Evolutionary conservation across 768 basidiomycete genomes (phyloP), one percentile per base, ranked within the genome.

Genomic region (Leccinum uliginosum): DNA sequence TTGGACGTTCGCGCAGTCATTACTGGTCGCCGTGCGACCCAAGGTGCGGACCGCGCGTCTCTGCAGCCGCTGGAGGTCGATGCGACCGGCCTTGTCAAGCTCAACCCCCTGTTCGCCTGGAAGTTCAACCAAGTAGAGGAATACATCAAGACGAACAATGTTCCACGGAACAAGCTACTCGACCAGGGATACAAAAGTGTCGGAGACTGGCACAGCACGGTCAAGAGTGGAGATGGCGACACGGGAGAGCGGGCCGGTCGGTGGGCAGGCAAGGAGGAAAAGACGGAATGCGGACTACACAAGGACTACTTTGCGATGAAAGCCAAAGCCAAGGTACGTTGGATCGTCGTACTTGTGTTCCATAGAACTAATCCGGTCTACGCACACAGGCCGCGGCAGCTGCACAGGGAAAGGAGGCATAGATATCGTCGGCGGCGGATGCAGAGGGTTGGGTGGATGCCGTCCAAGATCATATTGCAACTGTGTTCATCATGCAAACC

Each of bases 131-230:
- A 91, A 40, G 91, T 98, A 17, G 87, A 97, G 59, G 86, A 83
- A 71, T 95, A 98, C 71, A 80, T 96, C 59, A 83, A 83, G 44
- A 78, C 82, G 58, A 83, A 98, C 73, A 74, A 83, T 46, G 94
- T 98, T 1, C 95, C 95, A 3, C 83, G 84, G 59, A 98, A 99
- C 76, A 83, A 81, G 58, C 79, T 99, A 5, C 81, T 99, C 40
- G 84, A 84, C 58, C 84, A 93, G 68, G 97, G 97, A 3, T 99
- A 98, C 77, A 88, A 86, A 64, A 93, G 91, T 67, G 85, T 99
- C 60, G 97, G 97, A 4, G 97, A 99, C 73, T 96, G 95, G 91
- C 97, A 99, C 74, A 95, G 92, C 59, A 99, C 97, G 0, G 72
- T 71, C n/a, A 79, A 72, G 63, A 86, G 85, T 58, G 86, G 82